These are phyloP conservation scores for Lactuca saligna DNA, from an alignment of 129 eudicot species.

Conservation along the genomic window DNA sequence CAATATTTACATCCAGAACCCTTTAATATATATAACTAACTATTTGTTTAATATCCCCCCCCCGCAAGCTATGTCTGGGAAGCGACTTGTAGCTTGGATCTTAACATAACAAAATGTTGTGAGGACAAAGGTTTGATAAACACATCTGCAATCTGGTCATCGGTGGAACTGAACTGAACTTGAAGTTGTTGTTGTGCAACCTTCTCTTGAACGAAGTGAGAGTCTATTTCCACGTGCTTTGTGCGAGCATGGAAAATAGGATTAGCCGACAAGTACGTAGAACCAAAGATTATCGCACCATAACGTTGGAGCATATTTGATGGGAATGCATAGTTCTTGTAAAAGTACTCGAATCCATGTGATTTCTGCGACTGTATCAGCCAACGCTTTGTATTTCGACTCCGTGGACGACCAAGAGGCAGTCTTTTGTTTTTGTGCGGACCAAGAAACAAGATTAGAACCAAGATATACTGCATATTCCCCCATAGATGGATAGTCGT, in stretches of 20 bases:
- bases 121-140: not conserved
- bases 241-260: slow-evolving; percentile 9
- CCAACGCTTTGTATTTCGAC: too few relatives aligned
- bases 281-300: slow-evolving; percentile 10
- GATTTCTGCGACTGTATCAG: too few relatives aligned
- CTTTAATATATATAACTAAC: too few relatives aligned
- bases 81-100: not conserved
- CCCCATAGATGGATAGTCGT: too few relatives aligned
- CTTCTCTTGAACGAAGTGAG: slow-evolving; percentile 21
- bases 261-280: not conserved
- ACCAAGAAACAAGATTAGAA: not conserved
- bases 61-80: not conserved
- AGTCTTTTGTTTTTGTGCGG: too few relatives aligned
- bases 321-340: too few relatives aligned
- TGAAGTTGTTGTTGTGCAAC: not conserved
- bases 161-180: not conserved
- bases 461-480: too few relatives aligned
- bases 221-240: slow-evolving; percentile 10
- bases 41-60: slow-evolving; percentile 1
- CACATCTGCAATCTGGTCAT: not conserved
- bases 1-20: too few relatives aligned
- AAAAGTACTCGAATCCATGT: too few relatives aligned
- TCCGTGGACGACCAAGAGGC: too few relatives aligned
- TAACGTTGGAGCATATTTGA: not conserved
- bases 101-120: not conserved